Evolutionary conservation across 2,329 filamentous ascomycete species (phyloP).

Genomic region (Ceratocystis harringtonii): DNA sequence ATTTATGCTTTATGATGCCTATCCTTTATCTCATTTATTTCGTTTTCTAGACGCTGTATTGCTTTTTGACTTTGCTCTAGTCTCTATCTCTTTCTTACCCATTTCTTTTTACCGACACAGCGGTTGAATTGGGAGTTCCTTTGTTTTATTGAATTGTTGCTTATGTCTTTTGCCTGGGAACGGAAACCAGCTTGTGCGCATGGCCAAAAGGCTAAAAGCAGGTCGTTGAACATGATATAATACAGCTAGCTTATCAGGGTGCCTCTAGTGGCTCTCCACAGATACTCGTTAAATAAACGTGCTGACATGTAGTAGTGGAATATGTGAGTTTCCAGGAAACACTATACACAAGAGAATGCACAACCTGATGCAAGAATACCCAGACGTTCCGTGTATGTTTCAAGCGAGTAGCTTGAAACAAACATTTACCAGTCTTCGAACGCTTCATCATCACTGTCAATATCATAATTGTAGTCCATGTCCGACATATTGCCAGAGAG

Average conservation of each 20-base stretch:
- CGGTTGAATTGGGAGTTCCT: background rate
- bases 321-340: background rate
- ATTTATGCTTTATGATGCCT: background rate
- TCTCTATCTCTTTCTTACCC: background rate
- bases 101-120: background rate
- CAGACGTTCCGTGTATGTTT: background rate
- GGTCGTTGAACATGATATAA: background rate
- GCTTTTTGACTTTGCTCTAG: background rate
- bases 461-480: background rate
- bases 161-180: background rate
- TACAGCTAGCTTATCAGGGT: background rate
- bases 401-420: background rate
- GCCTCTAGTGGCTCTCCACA: background rate
- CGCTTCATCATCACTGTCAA: background rate
- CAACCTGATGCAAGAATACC: background rate
- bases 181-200: background rate
- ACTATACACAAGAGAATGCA: background rate
- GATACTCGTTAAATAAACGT: background rate
- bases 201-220: background rate
- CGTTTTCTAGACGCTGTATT: background rate
- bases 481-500: background rate
- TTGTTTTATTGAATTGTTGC: constrained; percentile 1
- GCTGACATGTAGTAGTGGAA: background rate
- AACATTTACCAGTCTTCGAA: background rate
- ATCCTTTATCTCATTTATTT: background rate